phyloP scores from a whole-genome alignment of 768 basidiomycete species.

The Stropharia rugosoannulata region DNA sequence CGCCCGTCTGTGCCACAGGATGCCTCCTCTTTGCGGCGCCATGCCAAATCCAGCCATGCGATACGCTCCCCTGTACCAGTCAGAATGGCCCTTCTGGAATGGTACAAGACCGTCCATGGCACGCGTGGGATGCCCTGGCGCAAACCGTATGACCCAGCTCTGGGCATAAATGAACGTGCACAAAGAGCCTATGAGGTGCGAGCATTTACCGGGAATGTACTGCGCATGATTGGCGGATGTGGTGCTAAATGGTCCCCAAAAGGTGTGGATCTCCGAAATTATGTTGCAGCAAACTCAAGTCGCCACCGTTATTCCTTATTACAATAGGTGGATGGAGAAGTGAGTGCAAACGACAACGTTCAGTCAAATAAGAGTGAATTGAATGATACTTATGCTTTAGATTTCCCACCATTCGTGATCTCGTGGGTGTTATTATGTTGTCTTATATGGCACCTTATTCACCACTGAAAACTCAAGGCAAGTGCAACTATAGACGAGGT shows the following conservation, averaged over 20 bases:
- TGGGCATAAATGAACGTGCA: conserved; percentile 57
- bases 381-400: conserved; percentile 32
- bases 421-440: conserved; percentile 44
- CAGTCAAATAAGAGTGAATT: conserved; percentile 8
- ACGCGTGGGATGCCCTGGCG: conserved; percentile 91
- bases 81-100: conserved; percentile 53
- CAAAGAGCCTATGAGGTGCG: conserved; percentile 91
- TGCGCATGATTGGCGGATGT: conserved; percentile 1
- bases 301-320: conserved; percentile 91
- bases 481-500: conserved; percentile 77
- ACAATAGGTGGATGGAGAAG: conserved; percentile 84
- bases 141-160: conserved; percentile 59
- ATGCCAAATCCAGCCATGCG: conserved; percentile 48
- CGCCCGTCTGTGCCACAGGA: conserved; percentile 8
- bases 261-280: conserved; percentile 92
- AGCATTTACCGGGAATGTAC: conserved; percentile 1
- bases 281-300: conserved; percentile 99
- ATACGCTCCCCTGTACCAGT: conserved; percentile 40
- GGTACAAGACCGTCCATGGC: conserved; percentile 71
- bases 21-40: conserved; percentile 22
- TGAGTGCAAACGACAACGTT: conserved; percentile 31
- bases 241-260: conserved; percentile 4
- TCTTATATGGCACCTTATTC: conserved; percentile 10
- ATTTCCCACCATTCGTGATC: conserved; percentile 78
- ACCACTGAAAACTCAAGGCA: conserved; percentile 41